A percentile compares a stretch with the other conserved stretches of the same genome.
Evolutionary conservation across 495 filamentous ascomycete genomes (phyloP).

Genomic region (Aspergillus kassunensis): DNA sequence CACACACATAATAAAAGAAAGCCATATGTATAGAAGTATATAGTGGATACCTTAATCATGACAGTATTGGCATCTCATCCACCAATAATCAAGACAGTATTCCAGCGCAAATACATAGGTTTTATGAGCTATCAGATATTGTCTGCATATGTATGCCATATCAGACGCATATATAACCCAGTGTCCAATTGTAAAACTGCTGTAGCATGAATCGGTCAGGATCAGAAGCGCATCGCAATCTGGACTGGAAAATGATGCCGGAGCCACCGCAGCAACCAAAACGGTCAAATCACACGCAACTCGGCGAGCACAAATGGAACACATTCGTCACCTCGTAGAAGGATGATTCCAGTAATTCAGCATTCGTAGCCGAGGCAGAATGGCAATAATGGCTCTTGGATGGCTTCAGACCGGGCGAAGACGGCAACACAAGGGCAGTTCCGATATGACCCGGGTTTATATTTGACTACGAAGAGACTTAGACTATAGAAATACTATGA

Average conservation of each 20-base stretch:
- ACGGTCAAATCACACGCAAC: slow-evolving; percentile 3
- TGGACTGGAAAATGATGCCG: slow-evolving; percentile 10
- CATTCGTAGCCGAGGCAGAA: slow-evolving; percentile 9
- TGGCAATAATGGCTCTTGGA: slow-evolving; percentile 10
- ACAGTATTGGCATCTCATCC: no score
- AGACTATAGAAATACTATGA: no score
- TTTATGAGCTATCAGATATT: no score
- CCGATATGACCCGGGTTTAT: not conserved
- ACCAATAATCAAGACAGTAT: no score
- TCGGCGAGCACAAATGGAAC: not conserved
- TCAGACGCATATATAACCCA: not conserved
- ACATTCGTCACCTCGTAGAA: not conserved
- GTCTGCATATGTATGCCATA: no score
- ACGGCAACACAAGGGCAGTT: not conserved
- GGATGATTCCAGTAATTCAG: not conserved
- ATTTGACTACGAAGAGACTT: no score
- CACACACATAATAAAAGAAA: not conserved
- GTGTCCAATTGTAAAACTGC: slow-evolving; percentile 1
- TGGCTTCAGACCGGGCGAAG: slow-evolving; percentile 9
- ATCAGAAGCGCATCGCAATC: slow-evolving; percentile 10
- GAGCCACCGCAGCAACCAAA: slow-evolving; percentile 6
- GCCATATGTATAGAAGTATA: not conserved
- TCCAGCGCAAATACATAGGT: no score
- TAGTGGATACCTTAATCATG: not conserved
- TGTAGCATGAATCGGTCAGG: slow-evolving; percentile 7